Evolutionary conservation across 106 monocot species (phyloP), one percentile per base, ranked within the genome.

Genomic region (Dioscorea dumetorum): DNA sequence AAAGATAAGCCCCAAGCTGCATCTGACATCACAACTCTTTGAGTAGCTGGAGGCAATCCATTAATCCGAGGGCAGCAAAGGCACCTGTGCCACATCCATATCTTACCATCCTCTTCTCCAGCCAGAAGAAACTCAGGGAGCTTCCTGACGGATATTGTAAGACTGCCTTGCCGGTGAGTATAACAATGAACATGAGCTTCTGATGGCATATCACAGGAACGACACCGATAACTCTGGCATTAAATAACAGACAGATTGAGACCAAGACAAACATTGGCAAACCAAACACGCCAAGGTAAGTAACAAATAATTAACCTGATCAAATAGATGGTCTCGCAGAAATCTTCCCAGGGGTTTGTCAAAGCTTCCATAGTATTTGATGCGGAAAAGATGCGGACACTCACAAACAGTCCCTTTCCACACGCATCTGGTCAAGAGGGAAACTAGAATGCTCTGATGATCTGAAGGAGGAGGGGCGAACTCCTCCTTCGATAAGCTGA

Each of bases 71-170:
- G 87, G 64, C 94, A 94, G 3, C 70, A 67, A 24, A 91, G 60
- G 62, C 94, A 94, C 63, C 94, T 80, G 48, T 91, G 90, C 94
- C 94, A 94, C 94, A 94, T 90, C 94, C 94, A 94, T 62, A 94
- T 91, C 70, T 87, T 91, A 15, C 94, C 90, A 79, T 94, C 90
- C 6, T 73, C 51, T 60, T 87, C 82, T 57, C 94, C 90, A 57
- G 87, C 70, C 53, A 88, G 71, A 70, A 56, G 70, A 48, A 70
- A 54, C 7, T 76, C 90, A 13, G 70, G 51, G 24, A 90, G 80
- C 69, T 88, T 87, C 71, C 83, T 82, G 8, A 94, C 87, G 33
- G 94, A 90, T 67, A 94, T 94, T 21, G 87, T 90, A 12, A 94
- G 66, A 67, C 85, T 90, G n/a, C 94, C 94, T 74, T 90, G 90